phyloP scores from a whole-genome alignment of 1,139 yeast genomes.

The Debaryomycetaceae sp. region DNA sequence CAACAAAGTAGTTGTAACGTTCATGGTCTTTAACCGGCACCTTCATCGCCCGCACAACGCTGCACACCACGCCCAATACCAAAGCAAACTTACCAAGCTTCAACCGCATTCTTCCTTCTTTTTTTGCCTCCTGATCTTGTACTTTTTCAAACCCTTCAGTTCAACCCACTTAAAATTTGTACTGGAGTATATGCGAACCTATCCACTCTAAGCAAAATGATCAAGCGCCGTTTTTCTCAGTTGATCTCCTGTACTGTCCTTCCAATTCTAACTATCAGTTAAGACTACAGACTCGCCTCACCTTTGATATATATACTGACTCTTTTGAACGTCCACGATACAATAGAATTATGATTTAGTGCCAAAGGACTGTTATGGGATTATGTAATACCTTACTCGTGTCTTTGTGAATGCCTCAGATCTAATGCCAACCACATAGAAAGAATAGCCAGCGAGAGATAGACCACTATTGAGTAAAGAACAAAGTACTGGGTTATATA shows the following conservation, averaged over 20 bases:
- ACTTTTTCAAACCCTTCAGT: neutral
- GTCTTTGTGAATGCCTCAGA: neutral
- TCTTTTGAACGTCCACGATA: neutral
- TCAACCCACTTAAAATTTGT: neutral
- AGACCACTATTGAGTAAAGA: no score
- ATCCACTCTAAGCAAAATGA: no score
- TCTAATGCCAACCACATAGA: no score
- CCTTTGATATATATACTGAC: no score
- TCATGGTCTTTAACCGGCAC: constrained; percentile 38
- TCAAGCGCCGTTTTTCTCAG: no score
- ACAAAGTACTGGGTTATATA: no score
- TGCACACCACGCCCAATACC: neutral
- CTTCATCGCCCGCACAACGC: constrained; percentile 4
- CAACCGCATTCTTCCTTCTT: neutral
- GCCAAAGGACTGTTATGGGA: neutral
- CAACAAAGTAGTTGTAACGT: constrained; percentile 50
- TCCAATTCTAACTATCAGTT: no score
- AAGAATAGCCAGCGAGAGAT: no score
- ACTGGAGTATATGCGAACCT: no score
- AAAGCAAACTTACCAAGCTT: neutral
- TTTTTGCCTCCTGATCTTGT: neutral
- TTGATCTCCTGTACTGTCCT: no score
- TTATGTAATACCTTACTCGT: neutral
- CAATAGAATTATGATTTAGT: neutral
- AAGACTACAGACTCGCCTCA: no score